A percentile compares a stretch with the other conserved stretches of the same genome.
These are phyloP conservation scores for Populus tremula DNA, from an alignment of 345 rosid genomes.

Conservation along the genomic window DNA sequence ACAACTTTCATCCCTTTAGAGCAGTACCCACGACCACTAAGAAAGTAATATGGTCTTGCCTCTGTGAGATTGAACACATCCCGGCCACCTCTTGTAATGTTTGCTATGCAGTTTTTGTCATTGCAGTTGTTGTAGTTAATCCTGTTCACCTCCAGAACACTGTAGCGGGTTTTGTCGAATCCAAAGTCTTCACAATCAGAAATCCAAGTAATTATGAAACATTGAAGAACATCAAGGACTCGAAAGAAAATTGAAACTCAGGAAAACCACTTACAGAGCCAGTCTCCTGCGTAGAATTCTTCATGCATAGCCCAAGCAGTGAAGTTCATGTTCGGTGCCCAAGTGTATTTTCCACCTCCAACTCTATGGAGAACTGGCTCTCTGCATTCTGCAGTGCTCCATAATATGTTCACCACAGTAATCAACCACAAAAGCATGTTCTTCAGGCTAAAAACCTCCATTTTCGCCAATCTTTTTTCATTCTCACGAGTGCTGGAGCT, in stretches of 20 bases:
- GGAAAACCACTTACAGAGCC: conserved; percentile 19
- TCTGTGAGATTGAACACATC: conserved; percentile 29
- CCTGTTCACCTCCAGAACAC: conserved; percentile 25
- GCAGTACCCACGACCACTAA: conserved; percentile 15
- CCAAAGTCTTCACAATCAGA: conserved; percentile 14
- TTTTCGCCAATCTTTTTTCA: background rate
- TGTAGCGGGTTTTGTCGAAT: conserved; percentile 16
- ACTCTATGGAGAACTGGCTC: conserved; percentile 18
- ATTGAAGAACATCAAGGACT: background rate
- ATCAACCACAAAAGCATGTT: background rate
- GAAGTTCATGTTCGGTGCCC: conserved; percentile 17
- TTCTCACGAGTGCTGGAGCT: background rate
- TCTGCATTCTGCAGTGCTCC: conserved; percentile 1
- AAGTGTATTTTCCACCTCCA: conserved; percentile 26
- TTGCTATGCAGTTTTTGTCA: conserved; percentile 9
- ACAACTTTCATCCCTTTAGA: conserved; percentile 20
- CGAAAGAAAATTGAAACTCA: background rate
- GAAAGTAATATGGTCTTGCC: conserved; percentile 24
- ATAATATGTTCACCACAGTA: background rate
- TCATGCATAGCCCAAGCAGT: conserved; percentile 18
- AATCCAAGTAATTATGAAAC: background rate
- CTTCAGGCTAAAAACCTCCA: background rate
- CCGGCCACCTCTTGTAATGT: conserved; percentile 26
- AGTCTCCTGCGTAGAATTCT: conserved; percentile 23
- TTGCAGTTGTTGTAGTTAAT: conserved; percentile 18